Base-by-base conservation (phyloP, 345 rosid genomes). In the Noccaea caerulescens region DNA sequence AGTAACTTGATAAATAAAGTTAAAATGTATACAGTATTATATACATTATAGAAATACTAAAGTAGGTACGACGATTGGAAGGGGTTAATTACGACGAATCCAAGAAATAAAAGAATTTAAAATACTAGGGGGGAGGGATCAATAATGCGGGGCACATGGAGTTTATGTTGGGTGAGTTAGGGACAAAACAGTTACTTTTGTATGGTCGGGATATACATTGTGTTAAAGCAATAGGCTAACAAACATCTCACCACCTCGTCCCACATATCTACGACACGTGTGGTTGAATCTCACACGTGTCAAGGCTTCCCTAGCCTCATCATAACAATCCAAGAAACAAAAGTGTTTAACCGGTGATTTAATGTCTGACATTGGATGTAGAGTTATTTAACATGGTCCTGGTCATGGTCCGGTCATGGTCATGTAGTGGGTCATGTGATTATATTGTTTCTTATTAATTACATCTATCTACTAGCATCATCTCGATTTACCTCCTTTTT, bases 111-210 rank as follows among this genome's bases (percentile, higher is more conserved):
- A 5, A 8, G 7, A 34, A 37, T 30, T 10, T 0, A 36, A 32
- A 25, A 51, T 20, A 60, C 42, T 23, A 10, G 16, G 3, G 45
- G 10, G 32, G 0, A 27, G 33, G 36, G 56, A 45, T 68, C 62
- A 61, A 61, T 68, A 38, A 68, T 75, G 79, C 58, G 52, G 20
- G 63, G 62, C 79, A 75, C 79, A 75, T 61, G 79, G 59, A 54
- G 69, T 13, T 61, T 1, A n/a, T 61, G 79, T 75, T 75, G 79
- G 73, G 74, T 68, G 58, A 75, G 69, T 68, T 75, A 75, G 69
- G 65, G 74, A 68, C 79, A 75, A 16, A 75, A 68, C 79, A 61
- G 74, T 75, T 75, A 54, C 9, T 61, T 64, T 75, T 61, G 45
- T 38, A 44, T 75, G 74, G 58, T 68, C 78, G 61, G 67, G 60